Conservation (phyloP, 345 rosid species). For the Populus deltoides region DNA sequence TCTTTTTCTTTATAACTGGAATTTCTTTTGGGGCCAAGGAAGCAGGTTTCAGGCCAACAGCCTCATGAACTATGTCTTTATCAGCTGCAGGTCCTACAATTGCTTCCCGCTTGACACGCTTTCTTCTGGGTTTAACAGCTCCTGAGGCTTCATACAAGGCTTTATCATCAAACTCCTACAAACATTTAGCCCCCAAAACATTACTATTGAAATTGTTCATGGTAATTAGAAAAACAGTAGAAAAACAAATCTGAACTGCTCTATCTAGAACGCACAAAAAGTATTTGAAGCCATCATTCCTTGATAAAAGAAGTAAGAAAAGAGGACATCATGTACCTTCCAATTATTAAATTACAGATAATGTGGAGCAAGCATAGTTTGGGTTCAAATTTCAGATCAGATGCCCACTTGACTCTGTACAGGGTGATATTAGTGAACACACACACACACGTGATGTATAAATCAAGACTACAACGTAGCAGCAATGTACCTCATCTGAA, state of each 20-base stretch:
- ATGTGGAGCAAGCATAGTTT: not conserved
- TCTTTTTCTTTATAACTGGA: conserved; percentile 76
- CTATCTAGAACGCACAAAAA: not conserved
- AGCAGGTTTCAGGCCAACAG: conserved; percentile 81
- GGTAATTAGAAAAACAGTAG: not conserved
- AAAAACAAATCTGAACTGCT: not conserved
- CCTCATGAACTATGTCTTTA: conserved; percentile 71
- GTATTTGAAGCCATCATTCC: not conserved
- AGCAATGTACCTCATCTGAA: conserved; percentile 62
- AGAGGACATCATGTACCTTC: not conserved
- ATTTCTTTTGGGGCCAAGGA: conserved; percentile 83
- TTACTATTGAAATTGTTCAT: not conserved
- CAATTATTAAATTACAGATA: not conserved
- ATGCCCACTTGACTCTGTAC: not conserved
- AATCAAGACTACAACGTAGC: not conserved
- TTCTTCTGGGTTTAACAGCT: conserved; percentile 43
- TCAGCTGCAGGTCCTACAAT: conserved; percentile 78
- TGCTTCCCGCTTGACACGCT: conserved; percentile 60
- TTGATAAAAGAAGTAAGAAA: not conserved
- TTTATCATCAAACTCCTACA: conserved; percentile 44
- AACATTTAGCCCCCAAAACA: not conserved
- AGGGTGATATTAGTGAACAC: not conserved
- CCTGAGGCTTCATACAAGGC: conserved; percentile 22
- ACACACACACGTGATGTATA: not conserved
- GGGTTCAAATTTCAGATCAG: not conserved